Evolutionary conservation across 2,329 filamentous ascomycete genomes (phyloP), one percentile per base, ranked within the genome.

Genomic region (Coniosporium tulheliwenetii): DNA sequence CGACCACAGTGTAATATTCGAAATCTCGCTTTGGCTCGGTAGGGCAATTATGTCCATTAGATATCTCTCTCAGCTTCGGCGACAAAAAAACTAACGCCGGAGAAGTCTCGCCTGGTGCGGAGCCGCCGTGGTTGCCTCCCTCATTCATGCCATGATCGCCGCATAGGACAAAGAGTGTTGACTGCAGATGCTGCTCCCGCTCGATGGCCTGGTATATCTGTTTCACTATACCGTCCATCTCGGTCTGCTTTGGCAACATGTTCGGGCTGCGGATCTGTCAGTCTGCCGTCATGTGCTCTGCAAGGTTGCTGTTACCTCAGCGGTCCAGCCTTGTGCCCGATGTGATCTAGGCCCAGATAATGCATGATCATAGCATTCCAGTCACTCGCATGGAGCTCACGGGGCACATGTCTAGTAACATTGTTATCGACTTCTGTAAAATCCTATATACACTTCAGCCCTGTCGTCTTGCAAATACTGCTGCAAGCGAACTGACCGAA

Each of bases 71-170:
- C 36, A 94, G 68, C 53, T 85, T 91, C 0, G 89, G 86, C 2
- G 86, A 91, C 47, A 93, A 75, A 57, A 98, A 96, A 14, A 95
- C 73, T 8, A 98, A 65, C 12, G 91, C 91, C 0, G 91, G 81
- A 1, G 89, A 95, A 1, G 91, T 96, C 64, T 98, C 91, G 36
- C 91, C 89, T 1, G 85, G 75, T 0, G 87, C 87, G 8, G 89
- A 95, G 33, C 89, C 91, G 29, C 91, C 91, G 56, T 98, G 91
- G 50, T 96, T 96, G 2, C 91, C 91, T 14, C 85, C 91, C 51
- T 96, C 89, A 50, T 96, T 98, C 91, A 98, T 98, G n/a, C 91
- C 91, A 56, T 98, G 91, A 52, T 98, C 93, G 42, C 91, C 91
- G 42, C 81, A 85, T 5, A 98, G 63, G 2, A 98, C 78, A 37